A percentile compares a stretch with the other conserved stretches of the same genome.
phyloP scores from a whole-genome alignment of 345 rosid genomes.

The Linum trigynum region DNA sequence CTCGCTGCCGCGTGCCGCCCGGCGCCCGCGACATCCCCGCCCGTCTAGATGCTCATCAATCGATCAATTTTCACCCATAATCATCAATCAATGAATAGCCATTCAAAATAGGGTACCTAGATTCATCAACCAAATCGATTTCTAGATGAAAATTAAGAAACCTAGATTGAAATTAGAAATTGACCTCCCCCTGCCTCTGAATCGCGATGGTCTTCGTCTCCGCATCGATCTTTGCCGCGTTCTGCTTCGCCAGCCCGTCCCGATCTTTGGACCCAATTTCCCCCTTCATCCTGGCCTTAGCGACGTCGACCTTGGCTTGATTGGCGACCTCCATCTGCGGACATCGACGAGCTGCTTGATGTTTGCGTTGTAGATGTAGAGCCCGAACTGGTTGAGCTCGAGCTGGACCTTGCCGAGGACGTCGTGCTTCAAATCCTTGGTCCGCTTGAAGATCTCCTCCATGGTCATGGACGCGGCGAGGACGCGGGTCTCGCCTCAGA shows the following conservation, averaged over 20 bases:
- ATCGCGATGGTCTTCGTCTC: not conserved
- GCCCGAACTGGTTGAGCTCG: constrained; percentile 15
- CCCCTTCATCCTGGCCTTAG: constrained; percentile 14
- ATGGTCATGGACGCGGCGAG: constrained; percentile 17
- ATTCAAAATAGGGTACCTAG: not conserved
- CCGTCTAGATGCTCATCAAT: not conserved
- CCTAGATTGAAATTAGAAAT: not conserved
- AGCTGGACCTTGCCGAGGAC: constrained; percentile 16
- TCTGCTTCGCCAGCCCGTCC: constrained; percentile 8
- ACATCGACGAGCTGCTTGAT: constrained; percentile 19
- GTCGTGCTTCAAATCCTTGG: constrained; percentile 15
- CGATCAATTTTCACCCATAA: not conserved
- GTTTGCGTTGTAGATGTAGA: constrained; percentile 13
- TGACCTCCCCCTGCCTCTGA: constrained; percentile 12
- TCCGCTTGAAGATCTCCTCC: constrained; percentile 12
- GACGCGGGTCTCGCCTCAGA: constrained; percentile 15
- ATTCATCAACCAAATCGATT: not conserved
- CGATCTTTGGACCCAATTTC: constrained; percentile 11
- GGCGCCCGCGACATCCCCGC: constrained; percentile 13
- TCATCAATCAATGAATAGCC: too few species aligned
- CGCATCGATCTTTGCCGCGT: not conserved
- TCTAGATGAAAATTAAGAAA: not conserved
- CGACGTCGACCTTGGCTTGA: constrained; percentile 16
- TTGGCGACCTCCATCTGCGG: constrained; percentile 17
- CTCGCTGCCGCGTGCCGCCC: too few species aligned